These are phyloP conservation scores for Bruguiera parviflora DNA, from an alignment of 345 rosid genomes.

Conservation along the genomic window DNA sequence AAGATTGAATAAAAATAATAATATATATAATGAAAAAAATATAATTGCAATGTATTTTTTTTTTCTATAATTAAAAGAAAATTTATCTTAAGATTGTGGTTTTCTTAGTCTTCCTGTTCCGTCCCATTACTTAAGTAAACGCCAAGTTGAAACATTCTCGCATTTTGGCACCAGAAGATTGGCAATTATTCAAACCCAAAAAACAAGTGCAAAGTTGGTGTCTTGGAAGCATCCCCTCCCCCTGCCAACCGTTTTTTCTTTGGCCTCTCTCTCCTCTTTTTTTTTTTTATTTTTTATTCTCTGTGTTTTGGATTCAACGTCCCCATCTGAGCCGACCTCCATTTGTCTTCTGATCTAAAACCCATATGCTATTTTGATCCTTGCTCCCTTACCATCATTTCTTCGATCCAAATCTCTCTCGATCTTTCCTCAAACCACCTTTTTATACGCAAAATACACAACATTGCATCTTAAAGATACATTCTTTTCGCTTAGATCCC, in stretches of 20 bases:
- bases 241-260: background rate
- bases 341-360: conserved; percentile 6
- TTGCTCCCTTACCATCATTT: background rate
- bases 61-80: too few relatives aligned
- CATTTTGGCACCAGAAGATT: too few relatives aligned
- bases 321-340: conserved; percentile 2
- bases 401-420: background rate
- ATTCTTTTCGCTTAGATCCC: background rate
- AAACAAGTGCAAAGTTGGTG: background rate
- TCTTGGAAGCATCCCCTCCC: background rate
- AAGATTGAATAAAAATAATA: too few relatives aligned
- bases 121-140: too few relatives aligned
- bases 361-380: background rate
- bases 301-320: conserved; percentile 9
- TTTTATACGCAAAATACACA: background rate
- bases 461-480: background rate
- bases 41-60: too few relatives aligned
- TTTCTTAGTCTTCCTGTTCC: too few relatives aligned
- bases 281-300: background rate
- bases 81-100: too few relatives aligned
- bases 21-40: too few relatives aligned
- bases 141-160: too few relatives aligned
- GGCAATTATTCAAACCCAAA: conserved; percentile 1
- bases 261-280: too few relatives aligned
- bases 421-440: background rate